Base-by-base conservation (phyloP, 768 basidiomycete species). In the Rhizopogon vinicolor region DNA sequence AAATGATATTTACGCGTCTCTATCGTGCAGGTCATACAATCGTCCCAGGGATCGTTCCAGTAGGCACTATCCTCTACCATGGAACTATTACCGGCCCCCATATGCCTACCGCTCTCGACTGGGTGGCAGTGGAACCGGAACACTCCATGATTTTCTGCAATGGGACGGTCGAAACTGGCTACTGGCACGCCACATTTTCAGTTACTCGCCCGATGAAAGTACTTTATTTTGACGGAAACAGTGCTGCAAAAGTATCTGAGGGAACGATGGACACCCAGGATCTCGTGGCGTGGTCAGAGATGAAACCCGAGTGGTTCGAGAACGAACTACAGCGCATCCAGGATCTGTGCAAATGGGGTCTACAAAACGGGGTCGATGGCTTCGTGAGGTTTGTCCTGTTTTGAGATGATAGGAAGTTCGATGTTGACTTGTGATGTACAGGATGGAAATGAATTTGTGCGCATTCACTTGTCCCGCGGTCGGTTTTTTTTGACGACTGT, bases 401-500 rank as follows among this genome's bases (percentile, higher is more conserved):
- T 1, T 10, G n/a, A 19, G 25, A 14, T 41, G 6, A 14, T 12
- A 13, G 3, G 10, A 37, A 5, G 13, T 8, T 35, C 3, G 19
- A 35, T 48, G 19, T 19, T 35, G 19, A 48, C 19, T 14, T 48
- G 13, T 22, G 13, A 13, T 7, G 3, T 25, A n/a, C 40, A 78
- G 75, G 57, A 78, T 78, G 78, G 74, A 78, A 67, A 73, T 75
- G 70, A 71, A 76, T 58, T 78, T 81, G 77, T 79, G 57, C 61
- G 76, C 64, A 22, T 3, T 7, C 28, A 29, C 18, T 54, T 4
- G 3, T 6, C 12, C 18, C 1, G 8, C 5, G 7, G 50, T 18
- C 8, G 3, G 3, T 19, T 4, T 13, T 6, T 29, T 7, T 5
- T 56, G 12, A 53, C 7, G n/a, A 28, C n/a, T 1, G 8, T 55